A percentile compares a stretch with the other conserved stretches of the same genome.
phyloP scores from a whole-genome alignment of 495 filamentous ascomycete species.

The Aspergillus nanangensis region DNA sequence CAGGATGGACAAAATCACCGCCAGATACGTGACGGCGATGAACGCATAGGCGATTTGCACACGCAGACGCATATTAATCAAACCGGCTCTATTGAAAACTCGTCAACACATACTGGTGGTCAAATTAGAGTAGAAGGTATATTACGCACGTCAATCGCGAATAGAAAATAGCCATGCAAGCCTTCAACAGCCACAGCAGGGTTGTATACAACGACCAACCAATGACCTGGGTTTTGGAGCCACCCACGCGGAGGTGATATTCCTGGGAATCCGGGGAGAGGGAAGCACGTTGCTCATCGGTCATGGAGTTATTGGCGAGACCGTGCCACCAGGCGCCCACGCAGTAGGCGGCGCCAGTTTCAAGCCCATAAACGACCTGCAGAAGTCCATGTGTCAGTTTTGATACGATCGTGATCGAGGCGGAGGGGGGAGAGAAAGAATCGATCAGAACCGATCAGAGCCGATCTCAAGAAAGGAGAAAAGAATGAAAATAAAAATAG shows the following conservation, averaged over 20 bases:
- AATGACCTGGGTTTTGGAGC: conserved; percentile 53
- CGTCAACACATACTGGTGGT: too few species aligned
- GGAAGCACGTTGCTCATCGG: conserved; percentile 36
- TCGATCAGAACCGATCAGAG: background rate
- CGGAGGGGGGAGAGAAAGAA: background rate
- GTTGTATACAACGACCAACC: conserved; percentile 57
- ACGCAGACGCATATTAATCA: conserved; percentile 43
- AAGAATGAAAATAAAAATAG: too few species aligned
- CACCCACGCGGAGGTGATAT: conserved; percentile 45
- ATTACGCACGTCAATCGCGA: conserved; percentile 56
- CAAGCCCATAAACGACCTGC: conserved; percentile 29
- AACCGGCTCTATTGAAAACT: conserved; percentile 39
- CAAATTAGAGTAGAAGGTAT: too few species aligned
- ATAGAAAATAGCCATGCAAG: conserved; percentile 56
- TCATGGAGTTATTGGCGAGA: conserved; percentile 54
- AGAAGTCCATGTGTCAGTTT: background rate
- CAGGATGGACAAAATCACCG: conserved; percentile 48
- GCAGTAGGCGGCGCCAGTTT: conserved; percentile 44
- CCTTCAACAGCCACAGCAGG: conserved; percentile 55
- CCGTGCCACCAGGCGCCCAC: conserved; percentile 43
- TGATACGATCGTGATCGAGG: too few species aligned
- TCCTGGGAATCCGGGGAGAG: conserved; percentile 42
- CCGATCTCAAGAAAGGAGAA: background rate
- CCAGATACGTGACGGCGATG: conserved; percentile 49
- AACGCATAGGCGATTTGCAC: conserved; percentile 50